These are phyloP conservation scores for Puccinia horiana DNA, from an alignment of 1,284 basidiomycete species.

Conservation along the genomic window DNA sequence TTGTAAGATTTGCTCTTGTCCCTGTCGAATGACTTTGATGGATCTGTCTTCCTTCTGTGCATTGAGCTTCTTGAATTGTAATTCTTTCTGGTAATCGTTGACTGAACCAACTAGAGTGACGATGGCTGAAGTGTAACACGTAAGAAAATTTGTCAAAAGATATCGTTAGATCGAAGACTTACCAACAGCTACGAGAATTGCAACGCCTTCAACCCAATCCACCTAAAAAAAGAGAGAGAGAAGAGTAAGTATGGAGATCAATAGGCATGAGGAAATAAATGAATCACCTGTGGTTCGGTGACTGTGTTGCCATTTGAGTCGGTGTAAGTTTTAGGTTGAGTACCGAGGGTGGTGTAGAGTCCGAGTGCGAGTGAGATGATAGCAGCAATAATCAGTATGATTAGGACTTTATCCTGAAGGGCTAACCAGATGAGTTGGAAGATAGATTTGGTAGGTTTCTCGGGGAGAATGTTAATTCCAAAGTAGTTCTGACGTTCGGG, in stretches of 20 bases:
- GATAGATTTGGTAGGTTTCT: constrained; percentile 74
- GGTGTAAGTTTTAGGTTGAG: constrained; percentile 64
- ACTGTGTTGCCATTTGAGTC: constrained; percentile 55
- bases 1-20: constrained; percentile 50
- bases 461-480: constrained; percentile 80
- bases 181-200: constrained; percentile 77
- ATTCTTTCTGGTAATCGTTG: constrained; percentile 52
- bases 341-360: constrained; percentile 87
- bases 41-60: constrained; percentile 51
- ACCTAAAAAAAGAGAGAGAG: constrained; percentile 55
- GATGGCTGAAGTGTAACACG: constrained; percentile 56
- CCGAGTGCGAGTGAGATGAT: constrained; percentile 90
- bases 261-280: background rate
- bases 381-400: constrained; percentile 85
- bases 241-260: background rate
- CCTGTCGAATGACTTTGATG: constrained; percentile 51
- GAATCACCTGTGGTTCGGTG: constrained; percentile 35
- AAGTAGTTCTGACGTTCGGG: constrained; percentile 64
- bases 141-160: background rate
- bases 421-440: constrained; percentile 88
- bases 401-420: constrained; percentile 91
- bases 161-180: background rate
- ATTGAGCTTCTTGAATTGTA: constrained; percentile 52
- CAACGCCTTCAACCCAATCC: constrained; percentile 98
- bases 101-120: constrained; percentile 52